Base-by-base conservation (phyloP, 148 eudicot genomes). In the Diospyros lotus region DNA sequence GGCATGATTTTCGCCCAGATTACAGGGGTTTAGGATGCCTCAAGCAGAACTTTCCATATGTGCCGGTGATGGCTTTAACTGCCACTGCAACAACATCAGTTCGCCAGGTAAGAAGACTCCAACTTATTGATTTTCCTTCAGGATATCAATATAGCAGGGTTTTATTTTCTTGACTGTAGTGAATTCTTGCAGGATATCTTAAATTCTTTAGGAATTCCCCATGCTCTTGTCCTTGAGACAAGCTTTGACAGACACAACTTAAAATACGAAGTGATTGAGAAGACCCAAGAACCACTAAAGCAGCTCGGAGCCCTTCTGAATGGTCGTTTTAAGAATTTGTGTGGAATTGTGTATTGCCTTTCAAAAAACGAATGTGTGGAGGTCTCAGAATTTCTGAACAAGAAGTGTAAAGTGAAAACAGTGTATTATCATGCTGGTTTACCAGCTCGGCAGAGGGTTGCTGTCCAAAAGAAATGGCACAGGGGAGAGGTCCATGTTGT, bases 1-100 rank as follows among this genome's bases (percentile, higher is more conserved):
- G 99, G 56, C 98, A 96, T 82, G 99, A 96, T 84, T 96, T 96
- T 61, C 99, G 99, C 72, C 99, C 99, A 84, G 99, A 96, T 86
- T 96, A 96, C 76, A 83, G 94, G 81, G 82, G 83, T 66, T 72
- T 96, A 64, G 98, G 99, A 75, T 91, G 93, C 76, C 93, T 96
- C 48, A 96, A 96, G 85, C 90, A 88, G 82, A 88, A 88, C 43
- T 96, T 96, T 78, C 93, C 90, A n/a, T 68, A 84, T 79, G 89
- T 96, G 79, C 98, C 99, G 14, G 82, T 96, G 76, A 93, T 93
- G 99, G 99, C 99, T 70, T 87, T 96, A 83, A 96, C 99, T 73
- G 99, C 99, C 76, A 96, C 99, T 55, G 99, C 99, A 79, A 96
- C 99, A 45, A 83, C 84, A 76, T n/a, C 88, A 53, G 99, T 96